Evolutionary conservation across 805 yeast genomes (phyloP), one percentile per base, ranked within the genome.

Genomic region (Saturnispora bothae): DNA sequence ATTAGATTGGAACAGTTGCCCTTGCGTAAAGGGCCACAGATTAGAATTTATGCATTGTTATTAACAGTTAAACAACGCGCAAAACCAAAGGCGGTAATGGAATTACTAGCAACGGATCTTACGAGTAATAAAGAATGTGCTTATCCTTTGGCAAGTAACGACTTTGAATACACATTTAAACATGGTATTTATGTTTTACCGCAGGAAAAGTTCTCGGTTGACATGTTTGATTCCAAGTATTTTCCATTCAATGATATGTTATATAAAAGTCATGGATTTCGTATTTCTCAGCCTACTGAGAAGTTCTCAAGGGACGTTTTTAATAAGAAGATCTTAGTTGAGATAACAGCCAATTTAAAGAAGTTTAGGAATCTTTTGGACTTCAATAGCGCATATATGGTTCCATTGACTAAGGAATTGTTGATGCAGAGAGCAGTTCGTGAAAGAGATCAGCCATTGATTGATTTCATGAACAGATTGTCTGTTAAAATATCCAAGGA

Each of bases 291-390:
- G 4, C 35, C 30, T 4, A 26, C 27, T 14, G 7, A 10, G 18
- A 31, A 31, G 7, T 37, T 31, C 15, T 31, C 40, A 6, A 23
- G 5, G 39, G 34, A 37, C 31, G 33, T 53, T 3, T 52, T 38
- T 22, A 5, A 46, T 1, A 25, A 42, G 1, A 40, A 40, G 21
- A 15, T 54, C 7, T 13, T 57, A 9, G 47, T 54, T 5, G 44
- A 51, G 31, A 30, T 52, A 2, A 39, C 38, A 10, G 53, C 52
- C 1, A 18, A 10, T 7, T 13, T 44, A 1, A 48, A 49, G 21
- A 25, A 38, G 15, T 57, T 42, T 32, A 43, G 40, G 2, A 42
- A 36, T 16, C 31, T 16, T 2, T 18, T 54, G 8, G 59, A 57
- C 27, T 36, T 54, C 13, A 47, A 47, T 15, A 38, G 43, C 12